Evolutionary conservation across 306 rosid species (phyloP), one percentile per base, ranked within the genome.

Genomic region (Casuarina equisetifolia): DNA sequence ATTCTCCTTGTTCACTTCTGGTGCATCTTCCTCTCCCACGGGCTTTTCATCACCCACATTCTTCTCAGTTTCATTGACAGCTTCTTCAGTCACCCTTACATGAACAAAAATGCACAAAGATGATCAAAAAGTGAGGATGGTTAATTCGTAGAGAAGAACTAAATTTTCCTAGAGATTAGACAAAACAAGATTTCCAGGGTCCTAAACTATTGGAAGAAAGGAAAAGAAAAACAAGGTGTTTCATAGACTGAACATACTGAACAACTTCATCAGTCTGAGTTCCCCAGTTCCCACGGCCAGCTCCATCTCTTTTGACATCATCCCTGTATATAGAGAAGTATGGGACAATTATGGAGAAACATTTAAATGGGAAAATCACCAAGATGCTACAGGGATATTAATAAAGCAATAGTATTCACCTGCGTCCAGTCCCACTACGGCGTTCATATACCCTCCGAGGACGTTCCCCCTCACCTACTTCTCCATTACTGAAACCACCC

Each of bases 251-350:
- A 19, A 59, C 44, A 82, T 85, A 92, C 99, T 83, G 85, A 58
- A 90, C 57, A 82, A 88, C 69, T 66, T 90, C 99, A 84, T 92
- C 96, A 70, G 79, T 46, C 72, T 88, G 82, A 46, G 90, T 83
- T 83, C 98, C 99, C 98, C 99, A 96, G 80, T 96, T 96, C 49
- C 97, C 99, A 15, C 97, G 90, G 15, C 99, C 99, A 83, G 94
- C 39, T 7, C 98, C 99, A 19, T 92, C 97, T 2, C 94, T 92
- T 70, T 96, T 92, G 78, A 91, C 46, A 55, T 89, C 99, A 82
- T 57, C 87, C 78, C 98, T 96, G 84, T 70, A 70, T 45, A 88
- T 39, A 84, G 51, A 76, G 81, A 74, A 76, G 43, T 35, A 70
- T 62, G 53, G 70, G 50, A 74, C 15, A 55, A 50, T 63, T 9